These are phyloP conservation scores for Colletotrichum tanaceti DNA, from an alignment of 2,329 filamentous ascomycete genomes.

Conservation along the genomic window DNA sequence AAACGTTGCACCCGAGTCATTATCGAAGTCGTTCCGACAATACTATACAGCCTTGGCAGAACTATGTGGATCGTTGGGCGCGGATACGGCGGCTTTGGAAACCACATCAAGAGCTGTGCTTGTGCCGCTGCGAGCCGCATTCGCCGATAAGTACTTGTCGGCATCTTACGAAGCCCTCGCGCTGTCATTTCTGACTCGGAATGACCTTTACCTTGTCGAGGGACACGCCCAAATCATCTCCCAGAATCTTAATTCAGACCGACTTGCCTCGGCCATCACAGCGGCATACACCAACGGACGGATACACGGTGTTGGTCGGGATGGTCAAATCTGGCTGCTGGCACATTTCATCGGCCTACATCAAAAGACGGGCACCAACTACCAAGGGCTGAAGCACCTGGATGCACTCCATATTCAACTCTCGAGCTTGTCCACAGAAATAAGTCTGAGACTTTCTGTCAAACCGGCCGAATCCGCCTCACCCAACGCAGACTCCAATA, in stretches of 20 bases:
- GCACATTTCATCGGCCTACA: constrained; percentile 74
- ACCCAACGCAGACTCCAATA: constrained; percentile 30
- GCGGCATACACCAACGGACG: constrained; percentile 48
- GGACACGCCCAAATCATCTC: constrained; percentile 52
- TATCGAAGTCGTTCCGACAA: constrained; percentile 45
- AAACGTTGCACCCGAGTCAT: constrained; percentile 45
- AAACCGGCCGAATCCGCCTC: constrained; percentile 34
- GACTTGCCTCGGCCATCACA: constrained; percentile 57
- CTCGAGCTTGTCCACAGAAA: constrained; percentile 62
- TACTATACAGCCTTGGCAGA: constrained; percentile 57
- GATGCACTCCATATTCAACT: constrained; percentile 66
- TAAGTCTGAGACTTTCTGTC: constrained; percentile 57
- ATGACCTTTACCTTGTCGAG: constrained; percentile 56
- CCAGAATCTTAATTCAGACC: constrained; percentile 51
- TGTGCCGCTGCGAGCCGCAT: constrained; percentile 39
- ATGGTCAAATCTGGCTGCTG: constrained; percentile 71
- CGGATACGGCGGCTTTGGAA: constrained; percentile 35
- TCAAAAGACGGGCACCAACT: constrained; percentile 50
- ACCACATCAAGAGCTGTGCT: constrained; percentile 42
- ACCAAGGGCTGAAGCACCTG: constrained; percentile 57
- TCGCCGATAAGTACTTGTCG: constrained; percentile 23
- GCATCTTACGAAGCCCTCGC: constrained; percentile 53
- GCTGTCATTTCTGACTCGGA: constrained; percentile 52
- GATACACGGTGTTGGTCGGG: constrained; percentile 47
- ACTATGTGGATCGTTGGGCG: constrained; percentile 45